Conservation (phyloP, 2,329 filamentous ascomycete species). For the Diaporthe humulicola region DNA sequence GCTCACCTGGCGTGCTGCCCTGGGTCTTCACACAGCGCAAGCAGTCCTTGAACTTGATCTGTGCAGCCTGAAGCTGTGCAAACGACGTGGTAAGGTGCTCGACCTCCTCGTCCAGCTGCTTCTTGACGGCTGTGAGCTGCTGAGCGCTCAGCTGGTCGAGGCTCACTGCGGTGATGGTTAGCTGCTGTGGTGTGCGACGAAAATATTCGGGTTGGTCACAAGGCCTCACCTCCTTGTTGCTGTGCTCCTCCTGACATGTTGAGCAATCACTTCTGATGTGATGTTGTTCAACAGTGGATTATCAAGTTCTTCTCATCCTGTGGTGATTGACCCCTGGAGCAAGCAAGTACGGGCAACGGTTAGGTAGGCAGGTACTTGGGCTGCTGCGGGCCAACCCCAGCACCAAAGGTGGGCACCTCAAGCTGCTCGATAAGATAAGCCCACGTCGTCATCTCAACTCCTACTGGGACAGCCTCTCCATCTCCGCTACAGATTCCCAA, state of each 20-base stretch:
- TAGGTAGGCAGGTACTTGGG: background rate
- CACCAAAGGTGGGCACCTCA: conserved; percentile 7
- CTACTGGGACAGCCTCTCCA: background rate
- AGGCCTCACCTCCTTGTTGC: conserved; percentile 37
- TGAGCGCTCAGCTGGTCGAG: conserved; percentile 84
- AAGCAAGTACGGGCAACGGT: background rate
- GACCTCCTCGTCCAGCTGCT: conserved; percentile 95
- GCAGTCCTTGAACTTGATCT: conserved; percentile 93
- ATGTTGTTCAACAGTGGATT: conserved; percentile 20
- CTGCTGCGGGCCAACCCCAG: background rate
- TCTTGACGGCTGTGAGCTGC: conserved; percentile 92
- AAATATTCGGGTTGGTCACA: background rate
- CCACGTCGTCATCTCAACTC: conserved; percentile 32
- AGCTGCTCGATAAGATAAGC: conserved; percentile 35
- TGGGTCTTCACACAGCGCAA: conserved; percentile 77
- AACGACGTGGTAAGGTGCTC: conserved; percentile 94
- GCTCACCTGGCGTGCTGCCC: conserved; percentile 40
- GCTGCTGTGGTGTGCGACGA: background rate
- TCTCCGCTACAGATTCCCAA: background rate
- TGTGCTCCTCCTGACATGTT: conserved; percentile 40
- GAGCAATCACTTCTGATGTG: conserved; percentile 25
- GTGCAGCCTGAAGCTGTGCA: conserved; percentile 88
- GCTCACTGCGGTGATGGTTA: conserved; percentile 58
- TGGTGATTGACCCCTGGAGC: conserved; percentile 17
- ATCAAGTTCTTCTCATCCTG: conserved; percentile 10